A percentile compares a stretch with the other conserved stretches of the same genome.
phyloP scores from a whole-genome alignment of 305 asterid species.

The Striga hermonthica region DNA sequence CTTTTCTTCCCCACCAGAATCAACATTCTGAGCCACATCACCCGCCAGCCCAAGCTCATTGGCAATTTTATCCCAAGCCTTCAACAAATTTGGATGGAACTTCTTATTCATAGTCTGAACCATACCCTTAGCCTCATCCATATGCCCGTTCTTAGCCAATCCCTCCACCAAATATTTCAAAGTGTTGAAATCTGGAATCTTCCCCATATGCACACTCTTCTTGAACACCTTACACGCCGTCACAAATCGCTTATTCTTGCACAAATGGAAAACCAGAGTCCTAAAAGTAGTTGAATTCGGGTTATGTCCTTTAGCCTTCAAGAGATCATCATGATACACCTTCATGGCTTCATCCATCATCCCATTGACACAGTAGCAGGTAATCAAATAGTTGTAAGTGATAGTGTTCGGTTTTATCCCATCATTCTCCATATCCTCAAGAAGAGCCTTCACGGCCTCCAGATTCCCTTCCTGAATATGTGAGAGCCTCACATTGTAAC shows the following conservation, averaged over 20 bases:
- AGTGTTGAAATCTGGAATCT: constrained; percentile 71
- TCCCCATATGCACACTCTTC: constrained; percentile 54
- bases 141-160: constrained; percentile 43
- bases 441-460: constrained; percentile 47
- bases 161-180: constrained; percentile 67
- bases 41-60: constrained; percentile 56
- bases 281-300: constrained; percentile 71
- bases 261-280: constrained; percentile 55
- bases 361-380: constrained; percentile 52
- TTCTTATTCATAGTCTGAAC: constrained; percentile 57
- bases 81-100: constrained; percentile 58
- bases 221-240: constrained; percentile 59
- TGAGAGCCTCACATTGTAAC: constrained; percentile 59
- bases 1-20: constrained; percentile 20
- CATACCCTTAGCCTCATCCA: constrained; percentile 54
- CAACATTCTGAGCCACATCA: constrained; percentile 29
- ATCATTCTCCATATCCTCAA: constrained; percentile 54
- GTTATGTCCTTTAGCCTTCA: constrained; percentile 44
- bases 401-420: constrained; percentile 59
- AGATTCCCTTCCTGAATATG: constrained; percentile 44
- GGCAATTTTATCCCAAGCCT: constrained; percentile 58
- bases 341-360: constrained; percentile 65
- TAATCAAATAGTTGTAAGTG: constrained; percentile 66
- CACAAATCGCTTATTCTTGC: constrained; percentile 51
- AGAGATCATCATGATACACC: constrained; percentile 50